Evolutionary conservation across 495 filamentous ascomycete species (phyloP).

Genomic region (Aspergillus kassunensis): DNA sequence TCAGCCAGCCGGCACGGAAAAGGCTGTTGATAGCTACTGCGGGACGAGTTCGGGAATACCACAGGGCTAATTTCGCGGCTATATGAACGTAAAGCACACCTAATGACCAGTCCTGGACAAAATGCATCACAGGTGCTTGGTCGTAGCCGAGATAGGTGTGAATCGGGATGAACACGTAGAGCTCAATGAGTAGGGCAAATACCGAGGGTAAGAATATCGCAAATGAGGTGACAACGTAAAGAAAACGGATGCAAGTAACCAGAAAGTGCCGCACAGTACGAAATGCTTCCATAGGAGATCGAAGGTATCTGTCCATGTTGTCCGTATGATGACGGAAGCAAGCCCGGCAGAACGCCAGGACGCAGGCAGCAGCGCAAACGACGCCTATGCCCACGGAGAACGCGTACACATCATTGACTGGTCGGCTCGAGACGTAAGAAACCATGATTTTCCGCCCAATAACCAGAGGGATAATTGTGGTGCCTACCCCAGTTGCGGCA

Average conservation of each 20-base stretch:
- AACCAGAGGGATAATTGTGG: conserved; percentile 83
- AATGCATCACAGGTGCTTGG: conserved; percentile 70
- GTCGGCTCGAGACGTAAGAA: conserved; percentile 58
- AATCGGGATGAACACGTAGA: conserved; percentile 83
- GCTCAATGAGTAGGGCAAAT: conserved; percentile 77
- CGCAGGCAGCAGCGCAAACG: conserved; percentile 61
- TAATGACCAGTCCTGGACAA: conserved; percentile 91
- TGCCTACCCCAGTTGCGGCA: conserved; percentile 81
- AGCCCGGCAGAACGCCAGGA: conserved; percentile 48
- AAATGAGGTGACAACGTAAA: conserved; percentile 71
- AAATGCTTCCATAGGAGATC: conserved; percentile 30
- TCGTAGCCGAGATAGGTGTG: conserved; percentile 67
- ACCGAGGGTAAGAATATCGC: conserved; percentile 74
- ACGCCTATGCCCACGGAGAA: conserved; percentile 85
- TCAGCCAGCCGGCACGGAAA: conserved; percentile 71
- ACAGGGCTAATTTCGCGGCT: conserved; percentile 65
- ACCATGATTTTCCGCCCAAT: conserved; percentile 77
- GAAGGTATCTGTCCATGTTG: conserved; percentile 29
- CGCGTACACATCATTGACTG: conserved; percentile 93
- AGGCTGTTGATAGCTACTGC: conserved; percentile 72
- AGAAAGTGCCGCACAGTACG: conserved; percentile 9
- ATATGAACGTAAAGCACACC: conserved; percentile 91
- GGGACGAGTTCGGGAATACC: conserved; percentile 59
- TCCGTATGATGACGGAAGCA: conserved; percentile 37
- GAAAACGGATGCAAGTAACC: conserved; percentile 36